Base-by-base conservation (phyloP, 2,329 filamentous ascomycete genomes). In the Dryadomyces sulphureus region DNA sequence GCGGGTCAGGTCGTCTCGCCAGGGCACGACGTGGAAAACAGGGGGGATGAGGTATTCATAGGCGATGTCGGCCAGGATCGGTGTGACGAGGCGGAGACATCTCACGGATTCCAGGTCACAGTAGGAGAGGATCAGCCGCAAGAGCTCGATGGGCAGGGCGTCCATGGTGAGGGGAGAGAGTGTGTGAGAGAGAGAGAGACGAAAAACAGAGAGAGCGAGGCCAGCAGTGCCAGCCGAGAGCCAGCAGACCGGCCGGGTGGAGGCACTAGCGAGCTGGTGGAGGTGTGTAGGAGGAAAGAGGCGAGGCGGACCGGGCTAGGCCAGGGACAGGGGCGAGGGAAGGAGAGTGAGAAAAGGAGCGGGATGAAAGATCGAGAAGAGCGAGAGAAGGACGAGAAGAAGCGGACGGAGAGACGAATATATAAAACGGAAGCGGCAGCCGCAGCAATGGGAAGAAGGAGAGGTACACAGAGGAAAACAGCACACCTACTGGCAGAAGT, bases 1-100 rank as follows among this genome's bases (percentile, higher is more conserved):
- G 16, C 66, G 62, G 39, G 60, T 57, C 38, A 68, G 60, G 51
- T 72, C 69, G 53, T 67, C 59, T 45, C 64, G 62, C 63, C 66
- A 70, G 43, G 62, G 62, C 40, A 69, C 55, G 17, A 62, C 61
- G 21, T 57, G 60, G 54, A 73, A 70, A 45, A 57, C 51, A 3
- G 63, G 52, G n/a, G 58, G 54, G 22, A 70, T 52, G 48, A 71
- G 56, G 48, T 62, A 67, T 21, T 66, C 62, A 49, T 65, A 65
- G 45, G 66, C 66, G 3, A 68, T 56, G 25, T 63, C 59, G 35
- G 66, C 66, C 34, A 65, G 55, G 22, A 56, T 59, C 14, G 54
- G 57, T 34, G 59, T 64, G 43, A 57, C 57, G 25, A 65, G 62
- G 12, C 70, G 65, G 35, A 73, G 60, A 45, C 54, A 59, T 48